Conservation (phyloP, 2,329 filamentous ascomycete species). For the Penicillium capsulatum region DNA sequence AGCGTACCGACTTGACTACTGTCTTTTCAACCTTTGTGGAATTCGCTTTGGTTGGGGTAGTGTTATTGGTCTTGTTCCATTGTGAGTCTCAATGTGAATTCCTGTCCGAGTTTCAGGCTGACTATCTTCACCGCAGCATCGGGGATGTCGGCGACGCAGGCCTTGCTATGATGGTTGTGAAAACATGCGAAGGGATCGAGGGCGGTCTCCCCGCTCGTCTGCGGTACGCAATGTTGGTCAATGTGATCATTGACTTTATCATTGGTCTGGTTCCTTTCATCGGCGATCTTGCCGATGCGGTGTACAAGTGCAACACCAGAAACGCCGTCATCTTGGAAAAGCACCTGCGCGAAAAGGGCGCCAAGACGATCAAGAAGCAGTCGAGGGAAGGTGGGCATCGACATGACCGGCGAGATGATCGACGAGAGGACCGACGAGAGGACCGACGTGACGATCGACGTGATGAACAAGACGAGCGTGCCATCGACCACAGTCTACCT, state of each 20-base stretch:
- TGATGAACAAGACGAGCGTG: slow-evolving; percentile 1
- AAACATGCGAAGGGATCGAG: slow-evolving; percentile 67
- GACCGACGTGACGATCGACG: background rate
- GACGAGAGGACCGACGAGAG: slow-evolving; percentile 1
- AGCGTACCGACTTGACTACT: slow-evolving; percentile 81
- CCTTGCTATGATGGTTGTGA: slow-evolving; percentile 71
- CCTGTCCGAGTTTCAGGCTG: background rate
- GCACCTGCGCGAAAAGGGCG: slow-evolving; percentile 41
- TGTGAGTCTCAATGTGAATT: slow-evolving; percentile 52
- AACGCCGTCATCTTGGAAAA: slow-evolving; percentile 46
- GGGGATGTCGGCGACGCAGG: slow-evolving; percentile 72
- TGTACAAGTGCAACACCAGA: slow-evolving; percentile 48
- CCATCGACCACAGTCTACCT: slow-evolving; percentile 30
- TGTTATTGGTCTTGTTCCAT: slow-evolving; percentile 77
- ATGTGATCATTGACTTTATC: slow-evolving; percentile 56
- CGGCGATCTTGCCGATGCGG: slow-evolving; percentile 46
- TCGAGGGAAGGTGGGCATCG: slow-evolving; percentile 7
- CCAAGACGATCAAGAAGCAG: slow-evolving; percentile 28
- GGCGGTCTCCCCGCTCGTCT: slow-evolving; percentile 62
- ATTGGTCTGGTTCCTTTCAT: slow-evolving; percentile 51
- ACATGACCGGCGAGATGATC: too few species aligned
- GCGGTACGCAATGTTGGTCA: slow-evolving; percentile 70
- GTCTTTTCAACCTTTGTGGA: slow-evolving; percentile 74
- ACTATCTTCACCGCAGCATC: slow-evolving; percentile 46
- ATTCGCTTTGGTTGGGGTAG: slow-evolving; percentile 85